Base-by-base conservation (phyloP, 768 basidiomycete genomes). In the Leccinum variicolor region DNA sequence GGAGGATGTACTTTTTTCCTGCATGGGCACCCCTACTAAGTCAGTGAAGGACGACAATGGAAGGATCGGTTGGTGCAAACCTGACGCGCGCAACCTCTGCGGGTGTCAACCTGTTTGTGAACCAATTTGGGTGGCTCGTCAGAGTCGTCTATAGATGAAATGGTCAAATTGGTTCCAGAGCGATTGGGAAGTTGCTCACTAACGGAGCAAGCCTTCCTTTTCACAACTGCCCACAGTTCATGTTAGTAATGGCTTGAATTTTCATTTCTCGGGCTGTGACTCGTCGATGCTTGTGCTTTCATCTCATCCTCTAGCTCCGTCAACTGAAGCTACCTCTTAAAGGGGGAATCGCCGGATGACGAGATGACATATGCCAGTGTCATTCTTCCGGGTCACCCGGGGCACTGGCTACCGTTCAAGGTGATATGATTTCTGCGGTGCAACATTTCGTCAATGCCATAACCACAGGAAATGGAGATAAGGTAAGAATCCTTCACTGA, bases 1-100 rank as follows among this genome's bases (percentile, higher is more conserved):
- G 87, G 33, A 89, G 68, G 25, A 89, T 82, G 68, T 87, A 81
- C 11, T 29, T 90, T 89, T 64, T 70, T 76, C 59, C 81, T 79
- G 45, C 7, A 41, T 46, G 28, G 17, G 29, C 45, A 4, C 21
- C 9, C 29, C n/a, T 19, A n/a, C n/a, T n/a, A n/a, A 33, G 51
- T 59, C 1, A 59, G 54, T 41, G 19, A 17, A 21, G 53, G 29
- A 33, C 26, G 28, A n/a, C 25, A n/a, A 19, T 36, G 4, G 0
- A 15, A 15, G 29, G 36, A 28, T 7, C 0, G 9, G 46, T 2
- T 3, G 4, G 26, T 26, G 25, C 45, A 64, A 73, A 82, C 84
- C 85, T 75, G 52, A 89, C 72, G 49, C 82, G 75, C 26, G 69
- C 49, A 0, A 79, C 78, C 67, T 87, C 86, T 4, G 58, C 71